Conservation (phyloP, 225 moss, liverwort and hornwort genomes). For the Marchantia paleacea region DNA sequence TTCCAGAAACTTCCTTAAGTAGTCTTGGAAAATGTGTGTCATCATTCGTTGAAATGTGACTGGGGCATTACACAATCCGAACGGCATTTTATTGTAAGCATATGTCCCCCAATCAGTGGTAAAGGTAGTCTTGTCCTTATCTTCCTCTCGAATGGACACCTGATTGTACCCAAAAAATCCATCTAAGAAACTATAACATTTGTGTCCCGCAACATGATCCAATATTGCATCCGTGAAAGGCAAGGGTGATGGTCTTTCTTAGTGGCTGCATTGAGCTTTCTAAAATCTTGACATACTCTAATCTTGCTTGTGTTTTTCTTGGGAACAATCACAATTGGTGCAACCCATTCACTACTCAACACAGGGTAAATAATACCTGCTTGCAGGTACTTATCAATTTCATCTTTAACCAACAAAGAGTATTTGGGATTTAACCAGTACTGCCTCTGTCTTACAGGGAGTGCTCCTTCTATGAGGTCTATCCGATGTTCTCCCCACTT, state of each 20-base stretch:
- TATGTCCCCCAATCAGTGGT: no score
- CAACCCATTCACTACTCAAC: no score
- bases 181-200: background rate
- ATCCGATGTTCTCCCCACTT: background rate
- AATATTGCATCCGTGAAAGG: background rate
- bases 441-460: background rate
- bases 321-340: no score
- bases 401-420: no score
- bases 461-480: background rate
- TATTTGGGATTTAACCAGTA: background rate
- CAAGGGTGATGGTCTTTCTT: background rate
- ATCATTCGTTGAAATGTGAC: no score
- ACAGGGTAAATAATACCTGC: no score
- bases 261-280: background rate
- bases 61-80: no score
- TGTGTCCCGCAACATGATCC: background rate
- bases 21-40: no score
- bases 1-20: background rate
- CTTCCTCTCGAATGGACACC: background rate
- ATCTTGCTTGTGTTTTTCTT: no score
- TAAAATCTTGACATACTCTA: background rate
- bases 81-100: no score
- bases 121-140: no score
- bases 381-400: no score
- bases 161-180: background rate